Conservation (phyloP, 2,329 filamentous ascomycete species). For the Nigrograna mackinnonii region DNA sequence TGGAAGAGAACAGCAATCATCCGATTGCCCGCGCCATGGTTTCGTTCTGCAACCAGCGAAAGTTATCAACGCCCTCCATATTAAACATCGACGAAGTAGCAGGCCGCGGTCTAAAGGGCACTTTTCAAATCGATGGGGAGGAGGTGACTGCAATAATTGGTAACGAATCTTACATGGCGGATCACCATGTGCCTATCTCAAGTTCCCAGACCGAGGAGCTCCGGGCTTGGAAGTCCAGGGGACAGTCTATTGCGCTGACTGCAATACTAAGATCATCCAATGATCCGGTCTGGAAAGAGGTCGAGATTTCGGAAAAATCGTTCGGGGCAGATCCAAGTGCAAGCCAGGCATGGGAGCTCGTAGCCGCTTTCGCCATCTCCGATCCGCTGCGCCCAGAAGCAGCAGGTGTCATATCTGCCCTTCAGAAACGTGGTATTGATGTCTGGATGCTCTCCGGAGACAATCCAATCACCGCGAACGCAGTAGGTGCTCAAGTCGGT, state of each 20-base stretch:
- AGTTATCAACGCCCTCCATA: conserved; percentile 17
- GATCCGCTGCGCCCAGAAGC: conserved; percentile 82
- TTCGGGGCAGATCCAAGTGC: not conserved
- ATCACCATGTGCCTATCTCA: conserved; percentile 35
- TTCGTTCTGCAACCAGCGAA: conserved; percentile 57
- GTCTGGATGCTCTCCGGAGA: conserved; percentile 96
- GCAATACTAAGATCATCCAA: conserved; percentile 22
- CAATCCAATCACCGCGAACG: conserved; percentile 80
- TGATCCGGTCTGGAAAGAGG: conserved; percentile 2
- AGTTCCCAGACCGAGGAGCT: conserved; percentile 21
- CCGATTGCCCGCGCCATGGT: conserved; percentile 74
- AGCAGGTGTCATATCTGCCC: conserved; percentile 62
- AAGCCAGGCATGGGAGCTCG: conserved; percentile 52
- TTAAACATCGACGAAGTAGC: conserved; percentile 65
- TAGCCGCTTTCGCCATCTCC: conserved; percentile 73
- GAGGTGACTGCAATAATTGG: conserved; percentile 62
- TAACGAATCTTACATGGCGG: conserved; percentile 70
- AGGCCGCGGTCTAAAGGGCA: conserved; percentile 71
- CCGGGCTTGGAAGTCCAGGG: conserved; percentile 44
- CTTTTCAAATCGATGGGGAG: conserved; percentile 43
- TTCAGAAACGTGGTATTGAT: conserved; percentile 67
- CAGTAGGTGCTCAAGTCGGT: conserved; percentile 75
- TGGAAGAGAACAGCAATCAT: conserved; percentile 75
- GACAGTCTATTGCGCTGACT: conserved; percentile 46
- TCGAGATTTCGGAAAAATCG: conserved; percentile 1